Evolutionary conservation across 768 basidiomycete species (phyloP).

Genomic region (Zangia roseola): DNA sequence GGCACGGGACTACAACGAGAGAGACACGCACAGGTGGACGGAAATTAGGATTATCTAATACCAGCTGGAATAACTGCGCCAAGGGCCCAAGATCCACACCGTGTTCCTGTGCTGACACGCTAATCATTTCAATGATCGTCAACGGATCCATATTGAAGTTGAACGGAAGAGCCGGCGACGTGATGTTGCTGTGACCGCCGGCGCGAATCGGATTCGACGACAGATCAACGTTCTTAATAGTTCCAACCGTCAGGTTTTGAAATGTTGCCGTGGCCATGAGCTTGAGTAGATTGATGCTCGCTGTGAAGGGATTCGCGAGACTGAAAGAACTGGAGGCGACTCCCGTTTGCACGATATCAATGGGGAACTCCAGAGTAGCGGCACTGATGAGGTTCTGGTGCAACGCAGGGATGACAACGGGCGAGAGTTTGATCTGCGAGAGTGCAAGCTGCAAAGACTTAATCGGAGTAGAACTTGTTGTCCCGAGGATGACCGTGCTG

Average conservation of each 20-base stretch:
- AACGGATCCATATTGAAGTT: slow-evolving; percentile 62
- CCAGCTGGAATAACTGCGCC: slow-evolving; percentile 50
- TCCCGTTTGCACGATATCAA: slow-evolving; percentile 58
- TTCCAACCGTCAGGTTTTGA: slow-evolving; percentile 54
- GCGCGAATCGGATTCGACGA: slow-evolving; percentile 60
- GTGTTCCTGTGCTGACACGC: slow-evolving; percentile 49
- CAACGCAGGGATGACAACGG: slow-evolving; percentile 63
- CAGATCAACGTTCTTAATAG: slow-evolving; percentile 53
- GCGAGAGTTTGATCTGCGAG: slow-evolving; percentile 55
- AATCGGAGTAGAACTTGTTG: slow-evolving; percentile 54
- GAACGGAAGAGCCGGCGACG: slow-evolving; percentile 57
- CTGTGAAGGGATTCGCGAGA: slow-evolving; percentile 69
- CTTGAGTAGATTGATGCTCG: slow-evolving; percentile 61
- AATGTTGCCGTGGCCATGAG: slow-evolving; percentile 55
- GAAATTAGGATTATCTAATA: slow-evolving; percentile 48
- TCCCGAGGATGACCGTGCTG: slow-evolving; percentile 54
- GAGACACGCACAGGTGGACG: slow-evolving; percentile 46
- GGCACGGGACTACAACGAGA: not conserved
- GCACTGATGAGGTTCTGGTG: slow-evolving; percentile 59
- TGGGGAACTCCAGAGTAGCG: slow-evolving; percentile 58
- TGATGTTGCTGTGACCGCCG: slow-evolving; percentile 54
- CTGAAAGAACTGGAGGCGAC: slow-evolving; percentile 57
- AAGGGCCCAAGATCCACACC: slow-evolving; percentile 62
- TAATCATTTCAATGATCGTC: slow-evolving; percentile 58
- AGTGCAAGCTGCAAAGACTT: slow-evolving; percentile 60